Conservation (phyloP, 257 asterid species). For the Solanum chilense region DNA sequence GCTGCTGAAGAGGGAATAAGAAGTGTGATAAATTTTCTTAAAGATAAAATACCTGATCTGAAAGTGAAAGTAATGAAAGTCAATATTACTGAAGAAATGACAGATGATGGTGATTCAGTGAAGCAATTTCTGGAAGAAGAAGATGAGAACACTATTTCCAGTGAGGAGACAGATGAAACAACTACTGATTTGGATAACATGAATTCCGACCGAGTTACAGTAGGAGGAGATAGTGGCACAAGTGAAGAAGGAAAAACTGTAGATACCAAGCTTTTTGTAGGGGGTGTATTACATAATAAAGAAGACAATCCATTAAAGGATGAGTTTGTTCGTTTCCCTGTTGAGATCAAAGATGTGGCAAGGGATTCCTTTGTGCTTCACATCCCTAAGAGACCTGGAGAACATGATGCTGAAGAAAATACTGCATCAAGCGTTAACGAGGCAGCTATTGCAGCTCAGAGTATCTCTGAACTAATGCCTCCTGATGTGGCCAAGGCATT, state of each 20-base stretch:
- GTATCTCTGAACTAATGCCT: conserved; percentile 86
- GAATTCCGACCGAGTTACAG: conserved; percentile 39
- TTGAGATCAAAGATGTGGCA: conserved; percentile 54
- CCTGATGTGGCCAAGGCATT: conserved; percentile 89
- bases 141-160: conserved; percentile 17
- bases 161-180: conserved; percentile 45
- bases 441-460: conserved; percentile 58
- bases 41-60: conserved; percentile 82
- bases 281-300: conserved; percentile 80
- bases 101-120: conserved; percentile 42
- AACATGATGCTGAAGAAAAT: conserved; percentile 40
- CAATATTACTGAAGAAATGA: conserved; percentile 42
- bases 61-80: conserved; percentile 68
- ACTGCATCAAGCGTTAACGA: conserved; percentile 34
- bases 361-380: conserved; percentile 81
- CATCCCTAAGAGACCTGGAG: conserved; percentile 48
- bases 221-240: conserved; percentile 36
- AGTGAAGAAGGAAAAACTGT: conserved; percentile 43
- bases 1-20: conserved; percentile 87
- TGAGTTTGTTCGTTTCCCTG: conserved; percentile 73
- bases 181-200: conserved; percentile 26
- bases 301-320: conserved; percentile 65
- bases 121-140: conserved; percentile 65
- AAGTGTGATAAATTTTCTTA: conserved; percentile 73
- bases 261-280: conserved; percentile 72